Base-by-base conservation (phyloP, 371 early-diverging fungal species). In the Rhizopus microsporus region DNA sequence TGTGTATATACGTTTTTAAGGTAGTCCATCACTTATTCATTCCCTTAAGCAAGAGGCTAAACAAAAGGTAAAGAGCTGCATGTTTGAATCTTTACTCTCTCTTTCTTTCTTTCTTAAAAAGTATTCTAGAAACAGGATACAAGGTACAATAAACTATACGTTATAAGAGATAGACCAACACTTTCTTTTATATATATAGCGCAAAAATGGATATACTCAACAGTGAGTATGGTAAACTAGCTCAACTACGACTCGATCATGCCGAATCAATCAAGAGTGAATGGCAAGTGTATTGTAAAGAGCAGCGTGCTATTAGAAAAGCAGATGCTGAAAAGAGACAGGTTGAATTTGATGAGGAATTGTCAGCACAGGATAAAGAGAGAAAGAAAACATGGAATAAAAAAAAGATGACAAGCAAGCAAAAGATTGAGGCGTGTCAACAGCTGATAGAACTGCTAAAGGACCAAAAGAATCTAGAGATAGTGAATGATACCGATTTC, bases 281-380 rank as follows among this genome's bases (percentile, higher is more conserved):
- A 23, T 65, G 66, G 66, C 46, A 60, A n/a, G 16, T 30, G 3
- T 57, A 65, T n/a, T 53, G 57, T 46, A 42, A 49, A 12, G 54
- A 57, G 5, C 49, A 56, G 38, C 40, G 32, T 4, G 34, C 53
- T 3, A 44, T 15, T 34, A 37, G 66, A 51, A 57, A 54, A 9
- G 38, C 45, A 34, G 66, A 65, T 8, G 54, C 57, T 39, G 45
- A 49, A n/a, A 56, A 56, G 16, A 34, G 66, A 40, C 61, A 60
- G 39, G 23, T 38, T 10, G 66, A 65, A 9, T 60, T 61, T 37
- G 66, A 65, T 54, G 49, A 54, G 58, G 58, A 63, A 31, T 37
- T 63, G 4, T 30, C 37, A 4, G 10, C 35, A 48, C 17, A 43
- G 29, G 58, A 63, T 31, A 39, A 17, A 5, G 46, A 53, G 17